Conservation (phyloP, 345 rosid species). For the Eucalyptus coolabah region DNA sequence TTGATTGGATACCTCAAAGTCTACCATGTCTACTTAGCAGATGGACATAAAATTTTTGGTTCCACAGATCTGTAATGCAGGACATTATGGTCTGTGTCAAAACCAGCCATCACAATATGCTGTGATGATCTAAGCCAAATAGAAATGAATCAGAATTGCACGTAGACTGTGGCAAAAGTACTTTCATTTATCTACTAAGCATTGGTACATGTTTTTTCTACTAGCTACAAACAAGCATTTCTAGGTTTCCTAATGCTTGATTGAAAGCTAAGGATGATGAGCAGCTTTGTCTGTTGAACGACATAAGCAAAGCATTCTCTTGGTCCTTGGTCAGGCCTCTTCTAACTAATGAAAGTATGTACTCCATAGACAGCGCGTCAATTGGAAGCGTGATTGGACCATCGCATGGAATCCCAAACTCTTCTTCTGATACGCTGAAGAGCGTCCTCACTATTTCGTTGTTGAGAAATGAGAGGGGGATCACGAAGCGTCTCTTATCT, state of each 20-base stretch:
- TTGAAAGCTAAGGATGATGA: neutral
- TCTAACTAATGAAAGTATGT: conserved; percentile 3
- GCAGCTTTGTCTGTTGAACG: neutral
- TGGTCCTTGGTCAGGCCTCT: conserved; percentile 5
- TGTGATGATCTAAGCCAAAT: neutral
- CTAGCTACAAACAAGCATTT: neutral
- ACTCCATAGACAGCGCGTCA: neutral
- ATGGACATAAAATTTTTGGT: neutral
- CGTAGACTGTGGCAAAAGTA: neutral
- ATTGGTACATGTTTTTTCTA: neutral
- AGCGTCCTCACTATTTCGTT: neutral
- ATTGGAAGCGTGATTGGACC: neutral
- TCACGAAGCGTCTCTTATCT: neutral
- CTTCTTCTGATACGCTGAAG: neutral
- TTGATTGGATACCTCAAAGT: neutral
- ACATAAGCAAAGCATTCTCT: conserved; percentile 7
- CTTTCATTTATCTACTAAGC: neutral
- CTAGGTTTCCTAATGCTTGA: neutral
- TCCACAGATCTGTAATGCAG: neutral
- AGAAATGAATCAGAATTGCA: neutral
- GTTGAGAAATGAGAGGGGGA: conserved; percentile 5
- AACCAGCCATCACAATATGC: neutral
- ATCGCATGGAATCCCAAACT: neutral
- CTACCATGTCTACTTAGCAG: neutral
- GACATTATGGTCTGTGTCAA: neutral